Percentiles rank a stretch among this genome's conserved stretches.
phyloP scores from a whole-genome alignment of 768 basidiomycete genomes.

The Xanthoconium stramineum region DNA sequence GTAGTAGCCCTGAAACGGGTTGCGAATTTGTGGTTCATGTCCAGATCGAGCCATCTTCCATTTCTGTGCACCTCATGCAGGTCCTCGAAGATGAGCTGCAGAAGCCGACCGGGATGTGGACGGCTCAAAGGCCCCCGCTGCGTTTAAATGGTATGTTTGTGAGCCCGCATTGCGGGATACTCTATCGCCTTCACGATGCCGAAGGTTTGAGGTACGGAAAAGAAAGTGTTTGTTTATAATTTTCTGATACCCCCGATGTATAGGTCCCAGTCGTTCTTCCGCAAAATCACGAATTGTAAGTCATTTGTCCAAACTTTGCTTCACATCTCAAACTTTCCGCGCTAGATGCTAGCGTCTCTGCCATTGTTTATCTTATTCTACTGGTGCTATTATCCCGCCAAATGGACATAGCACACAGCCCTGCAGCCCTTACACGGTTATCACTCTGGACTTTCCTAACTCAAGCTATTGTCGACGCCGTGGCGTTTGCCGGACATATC shows the following conservation, averaged over 20 bases:
- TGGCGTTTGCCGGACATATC: slow-evolving; percentile 85
- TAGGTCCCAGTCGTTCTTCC: slow-evolving; percentile 64
- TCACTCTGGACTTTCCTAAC: slow-evolving; percentile 82
- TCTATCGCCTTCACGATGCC: slow-evolving; percentile 63
- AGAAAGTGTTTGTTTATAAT: not conserved
- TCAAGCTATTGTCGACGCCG: slow-evolving; percentile 76
- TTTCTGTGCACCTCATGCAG: slow-evolving; percentile 55
- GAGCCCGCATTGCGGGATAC: slow-evolving; percentile 77
- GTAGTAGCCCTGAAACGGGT: slow-evolving; percentile 42
- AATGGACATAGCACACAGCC: slow-evolving; percentile 70
- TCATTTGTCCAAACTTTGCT: not conserved
- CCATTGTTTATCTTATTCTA: slow-evolving; percentile 62
- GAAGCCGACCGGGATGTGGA: slow-evolving; percentile 69
- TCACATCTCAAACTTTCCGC: slow-evolving; percentile 3
- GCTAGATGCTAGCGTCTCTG: slow-evolving; percentile 71
- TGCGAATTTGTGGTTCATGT: slow-evolving; percentile 68
- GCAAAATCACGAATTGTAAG: slow-evolving; percentile 67
- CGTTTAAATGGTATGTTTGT: slow-evolving; percentile 62
- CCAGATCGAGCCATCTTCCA: slow-evolving; percentile 53
- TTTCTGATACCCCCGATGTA: not conserved
- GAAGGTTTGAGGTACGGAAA: slow-evolving; percentile 62
- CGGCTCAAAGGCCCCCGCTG: slow-evolving; percentile 53
- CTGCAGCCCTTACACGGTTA: slow-evolving; percentile 72
- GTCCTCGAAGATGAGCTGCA: slow-evolving; percentile 75
- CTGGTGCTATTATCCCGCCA: slow-evolving; percentile 72